These are phyloP conservation scores for Triticum monococcum DNA, from an alignment of 176 grass and related monocot species.

Conservation along the genomic window DNA sequence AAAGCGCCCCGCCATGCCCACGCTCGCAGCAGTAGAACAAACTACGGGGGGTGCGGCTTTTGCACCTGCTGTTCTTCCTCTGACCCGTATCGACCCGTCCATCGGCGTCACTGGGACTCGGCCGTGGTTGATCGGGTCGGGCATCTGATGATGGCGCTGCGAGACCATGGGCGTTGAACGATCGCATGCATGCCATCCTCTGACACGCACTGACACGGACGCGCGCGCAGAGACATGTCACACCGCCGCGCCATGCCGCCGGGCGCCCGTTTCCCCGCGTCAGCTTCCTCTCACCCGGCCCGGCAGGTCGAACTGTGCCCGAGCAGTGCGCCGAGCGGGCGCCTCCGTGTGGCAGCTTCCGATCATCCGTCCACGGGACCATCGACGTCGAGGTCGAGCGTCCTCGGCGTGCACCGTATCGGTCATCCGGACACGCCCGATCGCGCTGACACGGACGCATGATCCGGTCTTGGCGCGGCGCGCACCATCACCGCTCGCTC, in stretches of 20 bases:
- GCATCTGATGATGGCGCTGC: background rate
- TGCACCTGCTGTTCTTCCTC: background rate
- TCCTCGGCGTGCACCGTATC: background rate
- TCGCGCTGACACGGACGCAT: background rate
- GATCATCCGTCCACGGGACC: background rate
- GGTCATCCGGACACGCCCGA: slow-evolving; percentile 13
- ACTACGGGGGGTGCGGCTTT: background rate
- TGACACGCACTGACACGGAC: slow-evolving; percentile 24
- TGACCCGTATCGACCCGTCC: background rate
- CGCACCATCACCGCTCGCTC: background rate
- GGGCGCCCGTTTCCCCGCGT: slow-evolving; percentile 38
- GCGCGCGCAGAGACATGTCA: background rate
- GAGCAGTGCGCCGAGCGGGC: slow-evolving; percentile 19
- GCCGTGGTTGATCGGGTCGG: background rate
- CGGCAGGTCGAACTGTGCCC: slow-evolving; percentile 26
- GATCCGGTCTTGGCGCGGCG: background rate
- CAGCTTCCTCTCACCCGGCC: slow-evolving; percentile 26
- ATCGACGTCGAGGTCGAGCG: background rate
- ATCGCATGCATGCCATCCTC: background rate
- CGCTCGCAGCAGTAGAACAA: background rate
- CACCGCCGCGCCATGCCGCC: slow-evolving; percentile 17
- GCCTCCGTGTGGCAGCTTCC: slow-evolving; percentile 21
- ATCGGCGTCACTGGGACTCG: background rate
- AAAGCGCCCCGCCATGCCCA: background rate
- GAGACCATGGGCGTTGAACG: background rate